Conservation (phyloP, 2,329 filamentous ascomycete genomes). For the Mycosphaerelloides madeirae region DNA sequence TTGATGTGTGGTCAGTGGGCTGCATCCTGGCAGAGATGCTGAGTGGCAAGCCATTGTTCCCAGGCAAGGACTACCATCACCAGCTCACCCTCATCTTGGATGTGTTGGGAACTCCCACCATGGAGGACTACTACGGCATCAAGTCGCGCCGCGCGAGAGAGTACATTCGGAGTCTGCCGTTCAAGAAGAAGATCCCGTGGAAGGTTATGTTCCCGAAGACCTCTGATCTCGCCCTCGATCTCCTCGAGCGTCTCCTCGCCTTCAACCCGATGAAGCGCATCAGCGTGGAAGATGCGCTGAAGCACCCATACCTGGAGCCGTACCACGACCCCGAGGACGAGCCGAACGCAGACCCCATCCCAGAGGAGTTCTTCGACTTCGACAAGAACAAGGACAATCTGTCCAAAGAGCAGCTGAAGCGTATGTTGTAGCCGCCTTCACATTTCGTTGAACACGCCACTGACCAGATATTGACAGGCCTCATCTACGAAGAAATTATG, state of each 20-base stretch:
- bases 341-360: conserved; percentile 91
- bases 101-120: conserved; percentile 93
- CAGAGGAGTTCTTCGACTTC: conserved; percentile 99
- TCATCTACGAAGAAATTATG: conserved; percentile 98
- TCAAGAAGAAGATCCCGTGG: conserved; percentile 99
- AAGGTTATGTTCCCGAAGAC: conserved; percentile 97
- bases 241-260: conserved; percentile 90
- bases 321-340: conserved; percentile 99
- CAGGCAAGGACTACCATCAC: conserved; percentile 98
- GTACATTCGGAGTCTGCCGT: conserved; percentile 95
- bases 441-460: neutral
- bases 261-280: conserved; percentile 99
- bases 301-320: conserved; percentile 96
- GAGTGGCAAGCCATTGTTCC: conserved; percentile 95
- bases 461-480: conserved; percentile 41
- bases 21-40: conserved; percentile 99
- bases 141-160: conserved; percentile 95
- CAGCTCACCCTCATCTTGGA: conserved; percentile 96
- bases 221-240: conserved; percentile 90
- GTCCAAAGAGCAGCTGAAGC: conserved; percentile 96
- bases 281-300: conserved; percentile 92
- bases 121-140: conserved; percentile 99
- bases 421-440: conserved; percentile 43
- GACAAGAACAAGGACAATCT: conserved; percentile 99
- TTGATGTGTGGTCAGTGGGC: conserved; percentile 98